Base-by-base conservation (phyloP, 345 rosid genomes). In the Eucalyptus caleyi region DNA sequence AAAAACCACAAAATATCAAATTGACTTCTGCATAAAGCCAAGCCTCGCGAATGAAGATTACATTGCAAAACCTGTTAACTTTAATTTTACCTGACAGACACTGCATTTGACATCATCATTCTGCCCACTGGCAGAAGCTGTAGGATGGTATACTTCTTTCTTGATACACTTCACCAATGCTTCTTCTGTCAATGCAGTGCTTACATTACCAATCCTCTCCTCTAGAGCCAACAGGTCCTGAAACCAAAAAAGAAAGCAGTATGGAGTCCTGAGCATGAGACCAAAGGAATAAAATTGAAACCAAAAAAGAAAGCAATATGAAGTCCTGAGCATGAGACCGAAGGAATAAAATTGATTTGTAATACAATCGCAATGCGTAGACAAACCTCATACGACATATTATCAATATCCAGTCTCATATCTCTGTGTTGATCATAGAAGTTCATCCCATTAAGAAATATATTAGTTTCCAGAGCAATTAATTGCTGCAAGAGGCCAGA, bases 351-450 rank as follows among this genome's bases (percentile, higher is more conserved):
- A 77, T 42, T 77, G 30, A 40, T 40, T 77, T 40, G 27, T 40
- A 42, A 11, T 47, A 77, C 45, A 40, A 40, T 40, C 16, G 9
- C 24, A 40, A 77, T 40, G 47, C 47, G 8, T 77, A 51, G 86
- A 92, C 95, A 89, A 77, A 97, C 99, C 99, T 98, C 99, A 88
- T 98, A 98, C 50, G 99, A 96, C 99, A 97, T 97, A 92, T 95
- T 92, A 91, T 98, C 99, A 50, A 98, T 97, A 93, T 98, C 99
- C 85, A 97, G 94, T 92, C 99, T 96, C 99, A 98, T 94, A 59
- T 95, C 99, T 90, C 99, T 95, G 90, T 98, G 99, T 91, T 93
- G 99, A 90, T 98, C 99, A 90, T 95, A 91, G 87, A 97, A 92
- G 91, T 92, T 94, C 89, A 95, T 93, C 88, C 96, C 98, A 89